These are phyloP conservation scores for Pyronema omphalodes DNA, from an alignment of 495 filamentous ascomycete genomes.

Conservation along the genomic window DNA sequence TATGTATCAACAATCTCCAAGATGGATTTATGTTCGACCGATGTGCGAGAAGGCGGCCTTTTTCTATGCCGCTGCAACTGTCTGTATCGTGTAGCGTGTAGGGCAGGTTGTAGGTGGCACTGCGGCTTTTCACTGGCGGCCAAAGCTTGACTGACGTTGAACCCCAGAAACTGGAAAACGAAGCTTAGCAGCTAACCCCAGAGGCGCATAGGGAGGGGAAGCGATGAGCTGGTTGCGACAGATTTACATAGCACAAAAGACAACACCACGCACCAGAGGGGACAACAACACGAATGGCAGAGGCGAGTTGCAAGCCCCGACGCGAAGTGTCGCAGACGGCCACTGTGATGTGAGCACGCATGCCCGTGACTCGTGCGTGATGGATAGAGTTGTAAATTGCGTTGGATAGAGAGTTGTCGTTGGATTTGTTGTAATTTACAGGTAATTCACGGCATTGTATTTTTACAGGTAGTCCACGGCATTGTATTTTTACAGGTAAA, in stretches of 20 bases:
- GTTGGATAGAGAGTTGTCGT: too few species aligned
- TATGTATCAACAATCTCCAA: neutral
- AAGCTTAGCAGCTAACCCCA: neutral
- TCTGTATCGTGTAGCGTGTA: neutral
- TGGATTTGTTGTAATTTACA: too few species aligned
- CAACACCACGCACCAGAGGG: neutral
- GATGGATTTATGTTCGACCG: conserved; percentile 2
- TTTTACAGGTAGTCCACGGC: too few species aligned
- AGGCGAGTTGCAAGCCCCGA: too few species aligned
- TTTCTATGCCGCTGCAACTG: conserved; percentile 1
- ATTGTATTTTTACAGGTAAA: too few species aligned
- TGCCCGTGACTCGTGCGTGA: too few species aligned
- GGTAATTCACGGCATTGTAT: too few species aligned
- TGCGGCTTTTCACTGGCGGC: neutral
- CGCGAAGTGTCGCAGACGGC: too few species aligned
- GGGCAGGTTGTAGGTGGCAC: conserved; percentile 1
- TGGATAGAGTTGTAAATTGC: too few species aligned
- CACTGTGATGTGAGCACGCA: too few species aligned
- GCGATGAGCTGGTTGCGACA: neutral
- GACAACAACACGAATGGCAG: too few species aligned
- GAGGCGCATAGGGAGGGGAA: neutral
- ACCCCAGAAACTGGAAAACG: conserved; percentile 3
- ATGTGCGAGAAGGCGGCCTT: neutral
- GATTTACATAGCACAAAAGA: neutral
- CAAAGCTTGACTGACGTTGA: conserved; percentile 2